phyloP scores from a whole-genome alignment of 2,329 filamentous ascomycete species.

The Aspergillus puulaauensis region DNA sequence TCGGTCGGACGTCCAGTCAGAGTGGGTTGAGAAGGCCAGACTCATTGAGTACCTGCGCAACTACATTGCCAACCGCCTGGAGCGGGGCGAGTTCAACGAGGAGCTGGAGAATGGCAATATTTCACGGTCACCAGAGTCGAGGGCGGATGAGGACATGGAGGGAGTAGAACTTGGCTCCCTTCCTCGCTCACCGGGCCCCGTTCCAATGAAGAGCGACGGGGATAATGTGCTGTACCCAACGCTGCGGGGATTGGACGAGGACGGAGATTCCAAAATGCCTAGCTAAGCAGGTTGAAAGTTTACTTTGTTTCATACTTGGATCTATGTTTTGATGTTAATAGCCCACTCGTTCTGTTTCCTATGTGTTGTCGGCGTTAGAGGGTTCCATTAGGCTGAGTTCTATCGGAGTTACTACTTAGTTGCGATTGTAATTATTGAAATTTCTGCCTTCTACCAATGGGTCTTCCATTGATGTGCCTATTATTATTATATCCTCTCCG shows the following conservation, averaged over 20 bases:
- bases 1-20: slow-evolving; percentile 53
- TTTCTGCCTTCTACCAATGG: not conserved
- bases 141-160: slow-evolving; percentile 27
- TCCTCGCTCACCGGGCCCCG: slow-evolving; percentile 35
- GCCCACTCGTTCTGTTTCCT: not conserved
- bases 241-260: slow-evolving; percentile 32
- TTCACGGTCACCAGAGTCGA: slow-evolving; percentile 19
- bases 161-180: slow-evolving; percentile 37
- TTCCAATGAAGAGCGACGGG: slow-evolving; percentile 13
- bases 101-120: slow-evolving; percentile 12
- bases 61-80: slow-evolving; percentile 56
- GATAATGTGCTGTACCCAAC: slow-evolving; percentile 34
- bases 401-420: not conserved
- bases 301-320: slow-evolving; percentile 6
- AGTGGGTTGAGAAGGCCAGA: slow-evolving; percentile 66
- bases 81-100: slow-evolving; percentile 51
- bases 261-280: slow-evolving; percentile 39
- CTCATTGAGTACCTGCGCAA: slow-evolving; percentile 60
- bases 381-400: not conserved
- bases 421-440: not conserved
- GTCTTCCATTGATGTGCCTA: slow-evolving; percentile 5
- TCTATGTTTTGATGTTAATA: slow-evolving; percentile 1
- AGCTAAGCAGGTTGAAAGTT: slow-evolving; percentile 19
- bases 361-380: not conserved
- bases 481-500: slow-evolving; percentile 8